Conservation (phyloP, 2,329 filamentous ascomycete species). For the Trichoderma asperellum region DNA sequence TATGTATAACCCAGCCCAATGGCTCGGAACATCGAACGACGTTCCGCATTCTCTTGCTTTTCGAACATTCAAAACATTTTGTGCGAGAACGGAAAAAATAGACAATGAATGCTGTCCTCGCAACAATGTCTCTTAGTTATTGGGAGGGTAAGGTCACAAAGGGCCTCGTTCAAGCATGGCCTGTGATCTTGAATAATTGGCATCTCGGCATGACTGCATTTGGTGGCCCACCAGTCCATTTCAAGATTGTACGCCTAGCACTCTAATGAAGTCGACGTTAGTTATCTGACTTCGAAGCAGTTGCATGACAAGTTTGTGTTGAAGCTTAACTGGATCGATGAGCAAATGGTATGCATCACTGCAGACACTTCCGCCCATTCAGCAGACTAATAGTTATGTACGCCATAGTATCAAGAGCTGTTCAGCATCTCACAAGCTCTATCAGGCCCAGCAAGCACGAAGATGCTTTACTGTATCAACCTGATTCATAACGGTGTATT, state of each 20-base stretch:
- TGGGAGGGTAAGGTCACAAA: background rate
- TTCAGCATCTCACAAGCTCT: constrained; percentile 71
- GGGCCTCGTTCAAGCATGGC: background rate
- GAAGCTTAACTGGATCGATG: constrained; percentile 67
- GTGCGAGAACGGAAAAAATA: background rate
- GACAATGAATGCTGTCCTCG: background rate
- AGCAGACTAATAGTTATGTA: background rate
- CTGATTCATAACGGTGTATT: constrained; percentile 64
- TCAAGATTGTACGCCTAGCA: constrained; percentile 57
- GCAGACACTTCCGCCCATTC: background rate
- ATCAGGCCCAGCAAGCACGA: constrained; percentile 69
- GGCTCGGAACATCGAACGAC: background rate
- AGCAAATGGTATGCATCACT: constrained; percentile 58
- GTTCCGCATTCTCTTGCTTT: background rate
- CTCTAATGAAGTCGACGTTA: background rate
- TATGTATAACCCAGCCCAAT: background rate
- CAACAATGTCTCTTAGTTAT: background rate
- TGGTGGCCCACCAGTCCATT: constrained; percentile 71
- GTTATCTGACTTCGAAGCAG: constrained; percentile 35
- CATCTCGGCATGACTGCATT: constrained; percentile 65
- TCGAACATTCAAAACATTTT: background rate
- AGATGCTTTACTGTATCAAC: constrained; percentile 71
- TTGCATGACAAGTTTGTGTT: constrained; percentile 65
- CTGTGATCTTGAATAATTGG: background rate
- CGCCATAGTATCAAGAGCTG: constrained; percentile 67